Evolutionary conservation across 1,139 yeast genomes (phyloP), one percentile per base, ranked within the genome.

Genomic region (Hyphopichia burtonii): DNA sequence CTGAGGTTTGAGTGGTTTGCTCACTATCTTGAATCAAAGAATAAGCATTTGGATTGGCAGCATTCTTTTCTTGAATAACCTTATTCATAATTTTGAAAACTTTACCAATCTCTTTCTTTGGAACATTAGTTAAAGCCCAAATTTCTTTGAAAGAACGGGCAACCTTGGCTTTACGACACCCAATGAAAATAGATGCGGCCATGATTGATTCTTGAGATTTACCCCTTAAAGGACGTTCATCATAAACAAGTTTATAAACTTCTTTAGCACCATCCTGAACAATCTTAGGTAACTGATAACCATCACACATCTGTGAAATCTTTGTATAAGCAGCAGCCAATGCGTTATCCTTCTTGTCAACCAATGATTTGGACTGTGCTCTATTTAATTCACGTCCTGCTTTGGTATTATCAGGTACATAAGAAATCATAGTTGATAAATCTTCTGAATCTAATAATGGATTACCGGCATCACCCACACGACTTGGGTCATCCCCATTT

Each of bases 381-480:
- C 96, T 75, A 57, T 84, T 89, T 56, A 93, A 76, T 53, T 91
- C 98, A 51, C 96, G 75, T 9, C 96, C 96, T 6, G 81, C 78
- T 48, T 82, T 79, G 25, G 82, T 75, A 50, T 87, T 89, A 42
- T 87, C 90, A 37, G 86, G 86, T 27, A 85, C 89, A 47, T 84
- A 82, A 18, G 97, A 88, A 47, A 93, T 94, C 74, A 91, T 83
- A 4, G 99, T 93, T 17, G 96, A 90, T 45, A 93, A 81, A 63
- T 90, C 95, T 55, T 87, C 94, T 20, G 95, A 87, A 56, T 91
- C 98, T 54, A 94, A 73, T 47, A 91, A 69, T 12, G 98, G 97
- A 60, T 91, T 91, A n/a, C 94, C 86, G 3, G 98, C 98, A 59
- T 91, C 98, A 63, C 99, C 99, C 50, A 93, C 99, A 86, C 99